Conservation (phyloP, 108 stramenopile species). For the Bacterosira constricta region DNA sequence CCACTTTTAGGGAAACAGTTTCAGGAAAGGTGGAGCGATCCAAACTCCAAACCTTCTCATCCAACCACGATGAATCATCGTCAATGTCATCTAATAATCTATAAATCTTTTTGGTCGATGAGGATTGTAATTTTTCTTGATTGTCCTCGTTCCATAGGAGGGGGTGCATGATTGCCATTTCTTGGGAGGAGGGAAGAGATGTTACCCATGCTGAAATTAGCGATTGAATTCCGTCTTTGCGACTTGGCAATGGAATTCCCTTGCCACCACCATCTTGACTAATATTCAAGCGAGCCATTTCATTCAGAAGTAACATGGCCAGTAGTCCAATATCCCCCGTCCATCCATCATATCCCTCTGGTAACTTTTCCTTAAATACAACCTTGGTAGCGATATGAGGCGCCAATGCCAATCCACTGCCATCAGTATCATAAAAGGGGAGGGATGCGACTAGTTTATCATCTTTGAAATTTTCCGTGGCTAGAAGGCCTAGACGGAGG, state of each 20-base stretch:
- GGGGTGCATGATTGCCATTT: conserved; percentile 65
- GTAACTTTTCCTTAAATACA: conserved; percentile 58
- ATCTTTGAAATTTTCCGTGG: conserved; percentile 60
- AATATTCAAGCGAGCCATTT: conserved; percentile 58
- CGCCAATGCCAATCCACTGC: conserved; percentile 48
- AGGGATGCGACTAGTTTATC: conserved; percentile 57
- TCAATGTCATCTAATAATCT: conserved; percentile 81
- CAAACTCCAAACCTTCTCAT: conserved; percentile 57
- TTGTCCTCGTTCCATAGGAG: conserved; percentile 77
- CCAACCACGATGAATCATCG: conserved; percentile 80
- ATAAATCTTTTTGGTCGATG: conserved; percentile 81
- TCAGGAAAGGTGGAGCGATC: conserved; percentile 68
- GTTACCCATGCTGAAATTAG: conserved; percentile 69
- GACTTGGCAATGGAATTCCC: conserved; percentile 46
- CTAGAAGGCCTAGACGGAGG: conserved; percentile 70
- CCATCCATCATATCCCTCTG: conserved; percentile 82
- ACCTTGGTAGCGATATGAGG: conserved; percentile 56
- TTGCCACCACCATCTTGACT: neutral
- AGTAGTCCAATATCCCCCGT: conserved; percentile 82
- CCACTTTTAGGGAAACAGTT: conserved; percentile 34
- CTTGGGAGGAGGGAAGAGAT: conserved; percentile 61
- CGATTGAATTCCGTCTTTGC: conserved; percentile 41
- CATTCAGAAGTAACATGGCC: conserved; percentile 75
- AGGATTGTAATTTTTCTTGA: conserved; percentile 80
- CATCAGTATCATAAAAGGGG: conserved; percentile 62